A percentile compares a stretch with the other conserved stretches of the same genome.
These are phyloP conservation scores for Hippophae tibetana DNA, from an alignment of 306 rosid genomes.

Conservation along the genomic window DNA sequence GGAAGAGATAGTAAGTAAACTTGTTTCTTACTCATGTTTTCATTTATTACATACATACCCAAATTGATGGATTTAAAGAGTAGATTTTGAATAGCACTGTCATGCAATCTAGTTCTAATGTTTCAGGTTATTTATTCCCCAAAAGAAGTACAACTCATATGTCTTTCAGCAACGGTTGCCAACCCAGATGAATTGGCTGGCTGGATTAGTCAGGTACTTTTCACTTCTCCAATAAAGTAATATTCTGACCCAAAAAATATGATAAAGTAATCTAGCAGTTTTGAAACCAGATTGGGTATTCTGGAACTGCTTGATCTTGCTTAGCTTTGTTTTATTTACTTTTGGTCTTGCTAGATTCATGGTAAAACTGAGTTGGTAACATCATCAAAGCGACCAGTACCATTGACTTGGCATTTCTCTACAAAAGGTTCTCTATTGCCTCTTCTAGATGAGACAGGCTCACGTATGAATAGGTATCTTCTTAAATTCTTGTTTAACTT, in stretches of 20 bases:
- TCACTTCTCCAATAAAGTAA: background rate
- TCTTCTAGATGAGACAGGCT: constrained; percentile 77
- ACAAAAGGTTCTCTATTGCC: constrained; percentile 58
- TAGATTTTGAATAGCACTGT: background rate
- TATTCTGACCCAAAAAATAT: background rate
- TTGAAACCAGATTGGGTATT: background rate
- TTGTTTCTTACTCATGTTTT: constrained; percentile 8
- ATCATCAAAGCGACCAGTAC: constrained; percentile 87
- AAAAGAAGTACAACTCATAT: constrained; percentile 77
- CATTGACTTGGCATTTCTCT: constrained; percentile 91
- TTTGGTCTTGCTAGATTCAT: constrained; percentile 57
- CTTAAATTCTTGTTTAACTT: background rate
- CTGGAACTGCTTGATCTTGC: constrained; percentile 5
- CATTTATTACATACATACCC: constrained; percentile 18
- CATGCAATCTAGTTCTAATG: background rate
- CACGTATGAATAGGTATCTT: constrained; percentile 67
- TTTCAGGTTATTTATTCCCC: constrained; percentile 84
- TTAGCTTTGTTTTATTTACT: constrained; percentile 7
- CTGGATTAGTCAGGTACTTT: constrained; percentile 91
- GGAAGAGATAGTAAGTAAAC: constrained; percentile 86
- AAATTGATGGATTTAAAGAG: background rate
- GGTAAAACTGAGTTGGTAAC: constrained; percentile 90
- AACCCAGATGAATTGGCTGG: constrained; percentile 96
- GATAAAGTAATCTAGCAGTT: background rate
- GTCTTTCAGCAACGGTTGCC: constrained; percentile 85